Conservation (phyloP, 768 basidiomycete genomes). For the Rubroboletus satanas region DNA sequence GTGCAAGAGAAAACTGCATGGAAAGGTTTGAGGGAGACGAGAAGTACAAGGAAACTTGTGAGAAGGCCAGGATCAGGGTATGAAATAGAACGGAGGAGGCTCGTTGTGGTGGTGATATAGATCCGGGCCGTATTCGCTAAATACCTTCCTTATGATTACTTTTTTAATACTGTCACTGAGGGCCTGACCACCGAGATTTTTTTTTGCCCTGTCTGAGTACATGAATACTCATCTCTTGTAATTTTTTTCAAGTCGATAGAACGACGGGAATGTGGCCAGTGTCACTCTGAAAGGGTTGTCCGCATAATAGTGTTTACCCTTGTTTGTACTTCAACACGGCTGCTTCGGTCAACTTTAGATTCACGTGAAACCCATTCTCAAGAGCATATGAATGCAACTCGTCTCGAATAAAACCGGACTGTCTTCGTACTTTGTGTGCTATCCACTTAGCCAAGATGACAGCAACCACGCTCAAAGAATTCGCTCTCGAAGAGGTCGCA, state of each 20-base stretch:
- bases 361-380: constrained; percentile 6
- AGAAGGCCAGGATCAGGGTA: background rate
- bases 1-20: constrained; percentile 41
- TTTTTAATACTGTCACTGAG: too few species aligned
- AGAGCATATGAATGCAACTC: background rate
- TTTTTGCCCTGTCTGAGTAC: too few species aligned
- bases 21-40: constrained; percentile 29
- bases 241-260: too few species aligned
- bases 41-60: background rate
- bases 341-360: too few species aligned
- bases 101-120: background rate
- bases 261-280: too few species aligned
- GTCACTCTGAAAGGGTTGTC: too few species aligned
- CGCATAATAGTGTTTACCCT: background rate
- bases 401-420: constrained; percentile 1
- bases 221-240: too few species aligned
- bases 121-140: too few species aligned
- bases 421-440: background rate
- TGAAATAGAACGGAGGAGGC: background rate
- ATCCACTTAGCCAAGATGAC: constrained; percentile 20
- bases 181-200: too few species aligned
- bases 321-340: background rate
- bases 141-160: too few species aligned
- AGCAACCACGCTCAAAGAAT: constrained; percentile 38
- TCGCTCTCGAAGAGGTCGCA: constrained; percentile 57